phyloP scores from a whole-genome alignment of 2,329 filamentous ascomycete genomes.

The Monosporascus sp. region DNA sequence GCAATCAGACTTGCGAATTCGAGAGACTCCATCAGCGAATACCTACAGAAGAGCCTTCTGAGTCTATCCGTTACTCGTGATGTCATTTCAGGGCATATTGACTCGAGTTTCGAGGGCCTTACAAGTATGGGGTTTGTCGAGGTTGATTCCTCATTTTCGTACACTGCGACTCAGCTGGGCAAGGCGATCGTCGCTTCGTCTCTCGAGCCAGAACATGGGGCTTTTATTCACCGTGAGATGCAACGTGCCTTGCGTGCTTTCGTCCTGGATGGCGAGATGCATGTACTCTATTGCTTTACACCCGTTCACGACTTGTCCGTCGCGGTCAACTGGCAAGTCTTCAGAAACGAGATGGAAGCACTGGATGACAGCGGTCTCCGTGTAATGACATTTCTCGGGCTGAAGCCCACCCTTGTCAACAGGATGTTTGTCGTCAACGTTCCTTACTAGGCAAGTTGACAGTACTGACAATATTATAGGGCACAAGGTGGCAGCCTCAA shows the following conservation, averaged over 20 bases:
- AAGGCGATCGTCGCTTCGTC: conserved; percentile 68
- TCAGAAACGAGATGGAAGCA: conserved; percentile 63
- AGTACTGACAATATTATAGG: conserved; percentile 34
- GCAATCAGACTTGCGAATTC: conserved; percentile 63
- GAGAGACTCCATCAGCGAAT: conserved; percentile 59
- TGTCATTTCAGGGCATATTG: conserved; percentile 48
- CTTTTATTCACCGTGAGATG: conserved; percentile 68
- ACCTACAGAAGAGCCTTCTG: conserved; percentile 62
- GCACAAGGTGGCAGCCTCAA: conserved; percentile 61
- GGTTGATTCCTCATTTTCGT: conserved; percentile 44
- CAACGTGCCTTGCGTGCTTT: conserved; percentile 63
- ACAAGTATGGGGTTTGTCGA: conserved; percentile 49
- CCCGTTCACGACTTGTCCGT: conserved; percentile 56
- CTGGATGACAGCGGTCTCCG: conserved; percentile 68
- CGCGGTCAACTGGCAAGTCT: conserved; percentile 66
- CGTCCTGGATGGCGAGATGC: conserved; percentile 77
- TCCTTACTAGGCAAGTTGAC: not conserved
- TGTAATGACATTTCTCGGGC: conserved; percentile 61
- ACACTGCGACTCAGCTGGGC: conserved; percentile 59
- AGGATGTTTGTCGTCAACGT: conserved; percentile 46
- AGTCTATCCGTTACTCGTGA: conserved; percentile 48
- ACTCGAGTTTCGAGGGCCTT: conserved; percentile 55
- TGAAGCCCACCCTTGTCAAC: conserved; percentile 63
- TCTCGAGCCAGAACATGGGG: conserved; percentile 67
- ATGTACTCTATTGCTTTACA: conserved; percentile 72